phyloP scores from a whole-genome alignment of 768 basidiomycete genomes.

The Leccinum longicurvipes region DNA sequence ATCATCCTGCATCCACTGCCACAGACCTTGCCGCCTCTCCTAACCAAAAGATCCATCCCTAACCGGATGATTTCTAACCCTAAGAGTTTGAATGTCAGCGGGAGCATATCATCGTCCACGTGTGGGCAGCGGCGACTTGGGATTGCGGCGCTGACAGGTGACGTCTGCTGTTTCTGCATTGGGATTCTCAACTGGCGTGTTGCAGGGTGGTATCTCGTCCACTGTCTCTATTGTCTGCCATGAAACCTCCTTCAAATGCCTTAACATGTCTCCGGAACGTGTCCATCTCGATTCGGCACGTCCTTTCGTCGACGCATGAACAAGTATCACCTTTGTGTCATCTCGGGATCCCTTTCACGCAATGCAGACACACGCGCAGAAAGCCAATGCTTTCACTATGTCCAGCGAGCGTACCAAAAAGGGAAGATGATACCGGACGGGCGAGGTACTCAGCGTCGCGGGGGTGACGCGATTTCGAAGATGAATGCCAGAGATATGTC shows the following conservation, averaged over 20 bases:
- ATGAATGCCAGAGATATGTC: slow-evolving; percentile 48
- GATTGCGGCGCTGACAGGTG: slow-evolving; percentile 18
- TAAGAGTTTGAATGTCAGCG: slow-evolving; percentile 41
- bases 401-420: slow-evolving; percentile 21
- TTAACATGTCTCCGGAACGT: slow-evolving; percentile 56
- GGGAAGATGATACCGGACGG: slow-evolving; percentile 50
- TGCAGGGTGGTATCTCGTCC: slow-evolving; percentile 17
- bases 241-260: slow-evolving; percentile 37
- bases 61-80: slow-evolving; percentile 58
- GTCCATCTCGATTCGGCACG: slow-evolving; percentile 24
- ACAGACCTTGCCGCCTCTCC: slow-evolving; percentile 30
- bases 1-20: slow-evolving; percentile 27
- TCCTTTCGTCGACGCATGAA: slow-evolving; percentile 28
- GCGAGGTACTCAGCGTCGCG: slow-evolving; percentile 33
- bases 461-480: slow-evolving; percentile 6
- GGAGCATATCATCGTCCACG: slow-evolving; percentile 28
- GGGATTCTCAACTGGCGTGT: slow-evolving; percentile 10
- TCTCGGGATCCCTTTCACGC: slow-evolving; percentile 49
- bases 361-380: slow-evolving; percentile 21
- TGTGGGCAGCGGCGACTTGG: slow-evolving; percentile 20
- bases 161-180: slow-evolving; percentile 4
- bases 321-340: slow-evolving; percentile 46
- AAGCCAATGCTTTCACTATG: slow-evolving; percentile 24
- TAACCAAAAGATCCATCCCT: slow-evolving; percentile 54
- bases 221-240: slow-evolving; percentile 29